Percentiles rank a stretch among this genome's conserved stretches.
Evolutionary conservation across 1,284 basidiomycete genomes (phyloP).

Genomic region (Inonotus hispidus): DNA sequence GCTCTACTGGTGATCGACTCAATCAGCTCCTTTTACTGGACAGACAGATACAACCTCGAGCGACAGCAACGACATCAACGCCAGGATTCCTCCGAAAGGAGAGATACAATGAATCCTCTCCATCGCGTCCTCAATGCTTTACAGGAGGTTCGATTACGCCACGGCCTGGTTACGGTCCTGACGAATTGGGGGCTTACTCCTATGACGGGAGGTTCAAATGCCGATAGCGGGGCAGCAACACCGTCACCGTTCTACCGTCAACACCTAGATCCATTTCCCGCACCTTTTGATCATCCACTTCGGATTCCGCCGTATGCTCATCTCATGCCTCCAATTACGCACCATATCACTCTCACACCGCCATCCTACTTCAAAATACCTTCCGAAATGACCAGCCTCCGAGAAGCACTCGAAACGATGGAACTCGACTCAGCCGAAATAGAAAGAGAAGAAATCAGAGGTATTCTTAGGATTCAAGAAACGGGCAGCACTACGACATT

Average conservation of each 20-base stretch:
- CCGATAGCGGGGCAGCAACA: not conserved
- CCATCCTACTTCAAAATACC: conserved; percentile 27
- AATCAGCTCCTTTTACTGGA: conserved; percentile 71
- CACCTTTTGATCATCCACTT: conserved; percentile 25
- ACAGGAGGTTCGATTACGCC: conserved; percentile 43
- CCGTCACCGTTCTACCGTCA: conserved; percentile 41
- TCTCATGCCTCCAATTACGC: conserved; percentile 24
- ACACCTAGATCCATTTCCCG: conserved; percentile 46
- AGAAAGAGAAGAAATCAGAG: conserved; percentile 26
- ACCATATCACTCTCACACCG: conserved; percentile 41
- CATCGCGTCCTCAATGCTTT: conserved; percentile 45
- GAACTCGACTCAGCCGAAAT: conserved; percentile 22
- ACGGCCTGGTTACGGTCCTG: conserved; percentile 49
- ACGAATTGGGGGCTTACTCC: conserved; percentile 61
- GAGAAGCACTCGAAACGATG: conserved; percentile 27
- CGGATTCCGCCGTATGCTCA: conserved; percentile 11
- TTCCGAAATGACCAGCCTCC: conserved; percentile 23
- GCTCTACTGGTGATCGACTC: conserved; percentile 69
- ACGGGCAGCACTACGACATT: conserved; percentile 7
- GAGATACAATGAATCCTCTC: conserved; percentile 30
- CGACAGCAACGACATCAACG: conserved; percentile 33
- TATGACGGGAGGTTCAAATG: conserved; percentile 21
- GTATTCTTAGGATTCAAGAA: conserved; percentile 29
- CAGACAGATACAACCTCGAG: conserved; percentile 62
- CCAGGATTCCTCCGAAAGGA: conserved; percentile 19